Percentiles rank a stretch among this genome's conserved stretches.
Evolutionary conservation across 2,329 filamentous ascomycete species (phyloP).

Genomic region (Thyridium curvatum): DNA sequence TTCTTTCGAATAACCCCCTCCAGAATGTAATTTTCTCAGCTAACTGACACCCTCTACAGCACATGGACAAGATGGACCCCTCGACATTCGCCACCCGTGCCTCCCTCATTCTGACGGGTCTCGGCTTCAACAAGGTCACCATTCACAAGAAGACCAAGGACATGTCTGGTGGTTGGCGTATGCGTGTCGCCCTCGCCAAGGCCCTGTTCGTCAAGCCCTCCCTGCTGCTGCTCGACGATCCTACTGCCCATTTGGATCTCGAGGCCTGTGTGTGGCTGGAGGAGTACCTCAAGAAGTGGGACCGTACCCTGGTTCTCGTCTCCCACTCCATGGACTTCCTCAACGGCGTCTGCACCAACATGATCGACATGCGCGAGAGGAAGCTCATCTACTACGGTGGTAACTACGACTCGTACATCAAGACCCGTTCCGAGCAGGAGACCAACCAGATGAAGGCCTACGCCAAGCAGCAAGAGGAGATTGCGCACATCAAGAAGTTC

Average conservation of each 20-base stretch:
- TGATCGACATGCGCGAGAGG: constrained; percentile 95
- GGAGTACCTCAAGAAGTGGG: constrained; percentile 99
- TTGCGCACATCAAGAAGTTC: constrained; percentile 99
- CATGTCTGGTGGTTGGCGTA: constrained; percentile 99
- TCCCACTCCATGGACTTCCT: constrained; percentile 99
- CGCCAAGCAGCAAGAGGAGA: constrained; percentile 98
- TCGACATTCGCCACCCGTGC: constrained; percentile 95
- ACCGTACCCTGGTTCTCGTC: constrained; percentile 90
- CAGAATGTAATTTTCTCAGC: too few species aligned
- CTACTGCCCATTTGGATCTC: constrained; percentile 97
- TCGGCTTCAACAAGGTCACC: constrained; percentile 97
- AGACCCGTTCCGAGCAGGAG: constrained; percentile 91
- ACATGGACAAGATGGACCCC: constrained; percentile 98
- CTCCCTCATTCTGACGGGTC: constrained; percentile 93
- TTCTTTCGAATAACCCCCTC: too few species aligned
- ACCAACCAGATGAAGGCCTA: constrained; percentile 99
- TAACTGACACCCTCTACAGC: constrained; percentile 47
- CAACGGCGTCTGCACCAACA: constrained; percentile 96
- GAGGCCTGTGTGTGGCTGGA: constrained; percentile 99
- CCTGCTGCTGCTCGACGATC: constrained; percentile 92
- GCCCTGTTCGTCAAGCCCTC: constrained; percentile 98
- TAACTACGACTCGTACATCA: constrained; percentile 98
- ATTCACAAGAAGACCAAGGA: constrained; percentile 99
- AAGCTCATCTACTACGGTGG: constrained; percentile 95
- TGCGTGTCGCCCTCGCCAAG: constrained; percentile 97